These are phyloP conservation scores for Rachicladosporium sp. DNA, from an alignment of 2,329 filamentous ascomycete species.

Conservation along the genomic window DNA sequence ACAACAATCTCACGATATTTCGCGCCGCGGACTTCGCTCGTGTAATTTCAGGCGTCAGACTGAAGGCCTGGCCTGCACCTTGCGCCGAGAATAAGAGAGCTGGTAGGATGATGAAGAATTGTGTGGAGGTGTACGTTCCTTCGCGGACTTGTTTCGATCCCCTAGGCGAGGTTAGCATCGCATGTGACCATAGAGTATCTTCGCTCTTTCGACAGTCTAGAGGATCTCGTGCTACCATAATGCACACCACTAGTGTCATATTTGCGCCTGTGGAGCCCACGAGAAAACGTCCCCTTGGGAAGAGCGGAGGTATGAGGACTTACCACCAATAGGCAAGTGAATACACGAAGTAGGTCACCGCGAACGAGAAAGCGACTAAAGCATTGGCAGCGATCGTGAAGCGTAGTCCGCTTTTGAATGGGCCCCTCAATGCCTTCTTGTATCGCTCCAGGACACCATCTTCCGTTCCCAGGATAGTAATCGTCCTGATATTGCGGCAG, in stretches of 20 bases:
- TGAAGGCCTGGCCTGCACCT: conserved; percentile 63
- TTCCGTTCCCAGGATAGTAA: conserved; percentile 40
- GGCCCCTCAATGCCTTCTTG: conserved; percentile 25
- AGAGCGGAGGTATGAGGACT: too few relatives aligned
- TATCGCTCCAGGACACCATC: conserved; percentile 36
- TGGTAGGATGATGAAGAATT: conserved; percentile 62
- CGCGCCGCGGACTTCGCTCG: conserved; percentile 50
- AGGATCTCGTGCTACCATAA: too few relatives aligned
- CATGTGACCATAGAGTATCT: too few relatives aligned
- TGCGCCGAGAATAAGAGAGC: conserved; percentile 61
- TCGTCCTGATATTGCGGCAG: conserved; percentile 39
- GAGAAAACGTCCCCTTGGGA: too few relatives aligned
- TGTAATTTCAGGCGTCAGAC: conserved; percentile 62
- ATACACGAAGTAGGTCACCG: conserved; percentile 55
- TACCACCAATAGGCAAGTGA: conserved; percentile 68
- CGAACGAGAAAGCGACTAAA: conserved; percentile 49
- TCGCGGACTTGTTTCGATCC: conserved; percentile 57
- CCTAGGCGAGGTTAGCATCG: not conserved
- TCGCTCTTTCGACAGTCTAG: too few relatives aligned
- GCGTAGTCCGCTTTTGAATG: conserved; percentile 4
- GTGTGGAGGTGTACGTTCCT: conserved; percentile 52
- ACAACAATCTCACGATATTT: conserved; percentile 38
- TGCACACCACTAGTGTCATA: too few relatives aligned
- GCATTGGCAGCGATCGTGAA: conserved; percentile 38
- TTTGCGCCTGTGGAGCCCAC: too few relatives aligned